phyloP scores from a whole-genome alignment of 768 basidiomycete species.

The Mycena maculata region DNA sequence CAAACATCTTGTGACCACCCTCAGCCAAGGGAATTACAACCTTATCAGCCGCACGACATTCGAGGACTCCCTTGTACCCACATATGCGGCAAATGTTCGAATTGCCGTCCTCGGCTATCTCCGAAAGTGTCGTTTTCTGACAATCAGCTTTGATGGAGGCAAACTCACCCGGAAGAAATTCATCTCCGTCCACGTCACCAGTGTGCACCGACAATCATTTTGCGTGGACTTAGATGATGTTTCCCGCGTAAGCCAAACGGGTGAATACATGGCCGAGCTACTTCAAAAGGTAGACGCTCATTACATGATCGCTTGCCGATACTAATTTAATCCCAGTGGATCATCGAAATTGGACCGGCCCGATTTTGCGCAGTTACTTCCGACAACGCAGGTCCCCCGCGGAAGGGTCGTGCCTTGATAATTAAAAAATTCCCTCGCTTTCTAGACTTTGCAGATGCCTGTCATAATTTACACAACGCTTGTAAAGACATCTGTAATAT shows the following conservation, averaged over 20 bases:
- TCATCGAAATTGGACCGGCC: neutral
- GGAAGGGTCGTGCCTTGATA: neutral
- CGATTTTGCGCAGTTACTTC: neutral
- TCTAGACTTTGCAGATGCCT: neutral
- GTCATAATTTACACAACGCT: constrained; percentile 5
- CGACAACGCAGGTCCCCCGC: neutral
- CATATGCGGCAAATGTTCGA: constrained; percentile 23
- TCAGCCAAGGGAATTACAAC: constrained; percentile 18
- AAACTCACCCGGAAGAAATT: constrained; percentile 21
- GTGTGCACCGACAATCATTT: constrained; percentile 15
- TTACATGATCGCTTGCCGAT: neutral
- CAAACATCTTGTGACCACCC: constrained; percentile 10
- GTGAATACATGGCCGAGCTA: constrained; percentile 20
- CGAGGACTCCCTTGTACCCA: constrained; percentile 22
- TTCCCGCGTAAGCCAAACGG: constrained; percentile 30
- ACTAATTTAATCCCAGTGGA: neutral
- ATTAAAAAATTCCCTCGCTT: neutral
- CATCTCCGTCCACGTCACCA: constrained; percentile 25
- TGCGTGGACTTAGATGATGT: constrained; percentile 29
- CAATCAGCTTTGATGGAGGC: constrained; percentile 30
- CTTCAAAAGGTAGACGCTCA: constrained; percentile 8
- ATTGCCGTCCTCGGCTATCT: constrained; percentile 14
- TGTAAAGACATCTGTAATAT: constrained; percentile 5
- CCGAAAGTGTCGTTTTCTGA: constrained; percentile 7
- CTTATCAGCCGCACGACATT: constrained; percentile 11